phyloP scores from a whole-genome alignment of 1,284 basidiomycete genomes.

The Cutaneotrichosporon cyanovorans region DNA sequence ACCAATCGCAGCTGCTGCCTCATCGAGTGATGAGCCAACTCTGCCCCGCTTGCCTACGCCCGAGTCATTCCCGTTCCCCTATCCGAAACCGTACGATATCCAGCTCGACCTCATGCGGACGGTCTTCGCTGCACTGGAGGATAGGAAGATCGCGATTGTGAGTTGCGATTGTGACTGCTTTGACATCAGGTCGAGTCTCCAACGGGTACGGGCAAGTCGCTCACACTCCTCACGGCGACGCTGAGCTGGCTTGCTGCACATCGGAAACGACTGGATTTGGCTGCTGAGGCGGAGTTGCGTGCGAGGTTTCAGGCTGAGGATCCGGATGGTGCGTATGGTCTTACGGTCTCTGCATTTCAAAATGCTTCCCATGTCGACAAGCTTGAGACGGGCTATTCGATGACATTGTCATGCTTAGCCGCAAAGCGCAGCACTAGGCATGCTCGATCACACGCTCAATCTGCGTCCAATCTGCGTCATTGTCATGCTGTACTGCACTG shows the following conservation, averaged over 20 bases:
- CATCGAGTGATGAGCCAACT: no score
- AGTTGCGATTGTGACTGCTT: neutral
- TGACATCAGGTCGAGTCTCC: constrained; percentile 60
- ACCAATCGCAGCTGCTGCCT: no score
- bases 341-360: neutral
- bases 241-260: constrained; percentile 65
- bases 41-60: constrained; percentile 52
- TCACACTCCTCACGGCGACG: constrained; percentile 72
- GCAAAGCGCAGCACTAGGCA: neutral
- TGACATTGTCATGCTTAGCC: neutral
- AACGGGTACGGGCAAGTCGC: constrained; percentile 82
- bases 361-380: no score
- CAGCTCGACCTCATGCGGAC: constrained; percentile 84
- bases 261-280: constrained; percentile 23
- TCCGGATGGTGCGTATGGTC: constrained; percentile 27
- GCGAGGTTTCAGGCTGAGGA: constrained; percentile 32
- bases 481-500: no score
- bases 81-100: constrained; percentile 72
- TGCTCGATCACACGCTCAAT: no score
- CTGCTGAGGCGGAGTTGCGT: constrained; percentile 24
- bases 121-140: constrained; percentile 73
- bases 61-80: constrained; percentile 67
- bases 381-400: no score
- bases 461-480: no score
- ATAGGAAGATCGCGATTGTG: constrained; percentile 60